Evolutionary conservation across 768 basidiomycete species (phyloP).

Genomic region (Podaxis rugospora): DNA sequence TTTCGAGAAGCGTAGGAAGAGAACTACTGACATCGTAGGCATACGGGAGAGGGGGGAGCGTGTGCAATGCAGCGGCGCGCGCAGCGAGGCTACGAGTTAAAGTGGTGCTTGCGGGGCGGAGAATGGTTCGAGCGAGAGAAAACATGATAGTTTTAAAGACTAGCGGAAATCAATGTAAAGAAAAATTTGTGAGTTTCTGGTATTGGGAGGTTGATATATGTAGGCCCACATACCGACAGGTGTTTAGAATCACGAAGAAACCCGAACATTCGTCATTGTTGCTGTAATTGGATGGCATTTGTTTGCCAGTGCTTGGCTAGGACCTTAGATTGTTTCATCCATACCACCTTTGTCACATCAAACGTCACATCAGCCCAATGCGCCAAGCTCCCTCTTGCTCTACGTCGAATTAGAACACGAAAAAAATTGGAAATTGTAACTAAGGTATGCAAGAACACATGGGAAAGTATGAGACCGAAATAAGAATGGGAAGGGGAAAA

Average conservation of each 20-base stretch:
- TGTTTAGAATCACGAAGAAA: not conserved
- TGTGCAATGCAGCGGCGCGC: constrained; percentile 26
- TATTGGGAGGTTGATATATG: not conserved
- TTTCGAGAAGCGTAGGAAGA: not conserved
- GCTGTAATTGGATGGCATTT: constrained; percentile 1
- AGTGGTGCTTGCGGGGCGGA: not conserved
- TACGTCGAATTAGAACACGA: too few species aligned
- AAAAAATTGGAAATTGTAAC: too few species aligned
- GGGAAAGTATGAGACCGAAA: too few species aligned
- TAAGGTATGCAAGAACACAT: too few species aligned
- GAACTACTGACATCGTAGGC: constrained; percentile 47
- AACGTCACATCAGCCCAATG: too few species aligned
- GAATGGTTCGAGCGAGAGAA: constrained; percentile 5
- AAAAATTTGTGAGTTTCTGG: not conserved
- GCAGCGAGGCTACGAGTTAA: constrained; percentile 2
- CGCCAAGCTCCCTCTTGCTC: too few species aligned
- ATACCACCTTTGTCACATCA: too few species aligned
- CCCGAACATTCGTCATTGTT: not conserved
- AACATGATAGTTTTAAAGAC: not conserved
- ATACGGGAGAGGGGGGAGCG: constrained; percentile 73
- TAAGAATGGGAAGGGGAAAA: too few species aligned
- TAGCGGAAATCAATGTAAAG: not conserved
- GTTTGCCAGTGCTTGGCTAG: not conserved
- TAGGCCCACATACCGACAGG: not conserved
- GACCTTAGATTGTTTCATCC: not conserved